Conservation (phyloP, 2,329 filamentous ascomycete genomes). For the Aureobasidium sp. region DNA sequence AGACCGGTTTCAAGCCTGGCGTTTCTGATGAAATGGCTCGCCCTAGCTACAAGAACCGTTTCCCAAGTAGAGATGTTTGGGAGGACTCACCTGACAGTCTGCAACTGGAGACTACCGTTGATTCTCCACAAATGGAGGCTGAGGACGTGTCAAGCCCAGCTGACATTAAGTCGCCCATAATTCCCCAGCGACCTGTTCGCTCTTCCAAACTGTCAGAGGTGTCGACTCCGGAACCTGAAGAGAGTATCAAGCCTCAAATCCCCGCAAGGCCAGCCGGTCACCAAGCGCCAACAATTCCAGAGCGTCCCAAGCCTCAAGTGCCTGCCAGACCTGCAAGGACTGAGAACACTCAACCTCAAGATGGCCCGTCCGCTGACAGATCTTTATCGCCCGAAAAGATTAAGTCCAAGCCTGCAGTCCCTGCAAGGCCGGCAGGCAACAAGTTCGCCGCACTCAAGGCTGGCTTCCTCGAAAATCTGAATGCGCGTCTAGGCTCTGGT, state of each 20-base stretch:
- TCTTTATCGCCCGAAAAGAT: constrained; percentile 35
- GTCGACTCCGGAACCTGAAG: constrained; percentile 28
- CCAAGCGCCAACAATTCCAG: constrained; percentile 48
- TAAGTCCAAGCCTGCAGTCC: constrained; percentile 78
- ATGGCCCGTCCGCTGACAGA: constrained; percentile 30
- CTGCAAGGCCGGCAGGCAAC: constrained; percentile 65
- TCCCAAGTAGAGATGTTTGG: constrained; percentile 91
- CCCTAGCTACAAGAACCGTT: constrained; percentile 59
- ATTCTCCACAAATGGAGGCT: constrained; percentile 25
- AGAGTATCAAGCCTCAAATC: constrained; percentile 72
- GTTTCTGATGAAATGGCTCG: constrained; percentile 46
- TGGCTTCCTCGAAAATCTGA: constrained; percentile 87
- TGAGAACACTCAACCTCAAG: constrained; percentile 27
- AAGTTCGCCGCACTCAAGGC: constrained; percentile 91
- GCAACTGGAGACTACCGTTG: constrained; percentile 68
- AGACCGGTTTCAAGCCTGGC: constrained; percentile 50
- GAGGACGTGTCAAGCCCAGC: constrained; percentile 25
- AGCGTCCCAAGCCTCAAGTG: constrained; percentile 57
- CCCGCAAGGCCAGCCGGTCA: constrained; percentile 69
- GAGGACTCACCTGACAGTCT: constrained; percentile 85
- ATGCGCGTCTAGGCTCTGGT: constrained; percentile 79
- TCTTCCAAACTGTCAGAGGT: constrained; percentile 27
- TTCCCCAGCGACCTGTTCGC: constrained; percentile 27
- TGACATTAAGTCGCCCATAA: constrained; percentile 15
- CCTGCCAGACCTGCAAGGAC: constrained; percentile 54